These are phyloP conservation scores for Camellia oleifera DNA, from an alignment of 179 eudicot species.

Conservation along the genomic window DNA sequence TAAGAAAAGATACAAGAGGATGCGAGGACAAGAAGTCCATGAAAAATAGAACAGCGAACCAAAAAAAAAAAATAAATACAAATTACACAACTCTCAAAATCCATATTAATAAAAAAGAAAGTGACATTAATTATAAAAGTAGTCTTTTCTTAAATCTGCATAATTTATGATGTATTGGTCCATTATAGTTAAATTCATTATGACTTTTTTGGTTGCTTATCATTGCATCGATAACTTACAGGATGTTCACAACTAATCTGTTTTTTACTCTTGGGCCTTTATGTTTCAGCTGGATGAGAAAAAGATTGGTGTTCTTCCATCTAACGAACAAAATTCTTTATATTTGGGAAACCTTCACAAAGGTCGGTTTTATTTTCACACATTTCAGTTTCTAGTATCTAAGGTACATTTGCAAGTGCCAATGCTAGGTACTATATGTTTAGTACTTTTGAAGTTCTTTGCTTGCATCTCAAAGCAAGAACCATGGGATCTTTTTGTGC, in stretches of 20 bases:
- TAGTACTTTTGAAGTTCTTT: slow-evolving; percentile 4
- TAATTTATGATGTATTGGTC: background rate
- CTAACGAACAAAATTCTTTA: slow-evolving; percentile 57
- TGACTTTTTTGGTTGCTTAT: background rate
- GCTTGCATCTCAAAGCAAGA: slow-evolving; percentile 9
- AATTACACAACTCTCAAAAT: too few relatives aligned
- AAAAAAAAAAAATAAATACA: too few relatives aligned
- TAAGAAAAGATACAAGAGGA: too few relatives aligned
- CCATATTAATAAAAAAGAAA: too few relatives aligned
- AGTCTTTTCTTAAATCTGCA: background rate
- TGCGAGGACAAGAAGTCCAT: too few relatives aligned
- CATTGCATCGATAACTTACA: background rate
- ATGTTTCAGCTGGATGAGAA: slow-evolving; percentile 67
- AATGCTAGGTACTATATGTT: background rate
- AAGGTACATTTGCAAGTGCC: background rate
- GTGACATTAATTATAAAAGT: background rate
- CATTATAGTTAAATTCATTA: background rate
- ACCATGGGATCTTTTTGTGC: background rate
- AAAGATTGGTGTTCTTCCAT: slow-evolving; percentile 69
- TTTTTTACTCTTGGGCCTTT: slow-evolving; percentile 7
- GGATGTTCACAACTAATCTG: background rate
- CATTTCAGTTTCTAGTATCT: background rate
- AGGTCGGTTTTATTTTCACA: slow-evolving; percentile 42
- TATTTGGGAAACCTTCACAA: slow-evolving; percentile 70
- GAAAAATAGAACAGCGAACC: too few relatives aligned